These are phyloP conservation scores for Hebeloma cylindrosporum DNA, from an alignment of 768 basidiomycete species.

Conservation along the genomic window DNA sequence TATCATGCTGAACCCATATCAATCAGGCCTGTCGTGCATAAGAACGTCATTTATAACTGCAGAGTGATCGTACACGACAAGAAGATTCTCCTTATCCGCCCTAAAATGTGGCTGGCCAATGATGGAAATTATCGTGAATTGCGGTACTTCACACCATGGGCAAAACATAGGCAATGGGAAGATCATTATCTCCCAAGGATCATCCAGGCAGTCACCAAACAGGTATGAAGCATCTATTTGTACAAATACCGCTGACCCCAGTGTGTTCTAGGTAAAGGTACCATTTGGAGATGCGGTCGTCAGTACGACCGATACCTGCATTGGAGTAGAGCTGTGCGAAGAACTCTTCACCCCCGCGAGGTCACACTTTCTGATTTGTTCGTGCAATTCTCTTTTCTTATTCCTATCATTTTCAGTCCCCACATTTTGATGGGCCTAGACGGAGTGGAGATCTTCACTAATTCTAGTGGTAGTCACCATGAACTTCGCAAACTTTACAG, in stretches of 20 bases:
- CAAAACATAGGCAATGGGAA: conserved; percentile 84
- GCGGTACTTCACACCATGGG: conserved; percentile 94
- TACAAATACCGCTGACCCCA: not conserved
- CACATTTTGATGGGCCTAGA: conserved; percentile 98
- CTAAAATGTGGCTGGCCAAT: conserved; percentile 99
- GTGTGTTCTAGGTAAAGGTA: conserved; percentile 64
- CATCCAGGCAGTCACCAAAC: conserved; percentile 84
- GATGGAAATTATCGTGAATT: conserved; percentile 95
- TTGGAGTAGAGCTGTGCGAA: conserved; percentile 96
- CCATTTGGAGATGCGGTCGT: conserved; percentile 96
- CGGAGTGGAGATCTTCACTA: conserved; percentile 98
- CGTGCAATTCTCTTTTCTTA: not conserved
- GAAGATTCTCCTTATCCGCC: conserved; percentile 90
- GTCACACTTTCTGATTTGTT: conserved; percentile 45
- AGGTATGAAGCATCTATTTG: conserved; percentile 46
- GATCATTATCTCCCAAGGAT: conserved; percentile 91
- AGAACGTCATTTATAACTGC: conserved; percentile 98
- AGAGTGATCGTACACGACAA: conserved; percentile 85
- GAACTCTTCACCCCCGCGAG: conserved; percentile 96
- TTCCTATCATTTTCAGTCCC: conserved; percentile 54
- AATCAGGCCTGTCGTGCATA: conserved; percentile 93
- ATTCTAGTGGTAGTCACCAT: conserved; percentile 97
- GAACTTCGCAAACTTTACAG: conserved; percentile 94
- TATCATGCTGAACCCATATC: not conserved
- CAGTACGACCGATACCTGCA: conserved; percentile 92